Conservation (phyloP, 2,329 filamentous ascomycete genomes). For the Aspergillus alliaceus region DNA sequence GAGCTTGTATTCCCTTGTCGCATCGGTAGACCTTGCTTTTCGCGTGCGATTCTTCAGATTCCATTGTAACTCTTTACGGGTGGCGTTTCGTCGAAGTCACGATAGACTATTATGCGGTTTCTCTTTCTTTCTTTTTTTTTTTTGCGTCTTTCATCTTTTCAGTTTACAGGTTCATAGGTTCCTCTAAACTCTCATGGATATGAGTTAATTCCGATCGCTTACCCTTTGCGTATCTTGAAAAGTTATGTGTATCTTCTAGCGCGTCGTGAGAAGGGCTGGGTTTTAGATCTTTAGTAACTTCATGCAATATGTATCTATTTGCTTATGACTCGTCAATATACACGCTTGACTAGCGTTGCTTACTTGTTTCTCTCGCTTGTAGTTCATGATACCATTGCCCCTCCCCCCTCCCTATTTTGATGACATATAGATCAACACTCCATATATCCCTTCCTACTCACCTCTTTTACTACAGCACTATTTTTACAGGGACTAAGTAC, state of each 20-base stretch:
- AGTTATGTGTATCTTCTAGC: constrained; percentile 14
- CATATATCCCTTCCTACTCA: no score
- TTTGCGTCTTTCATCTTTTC: no score
- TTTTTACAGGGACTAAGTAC: no score
- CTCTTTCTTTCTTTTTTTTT: constrained; percentile 11
- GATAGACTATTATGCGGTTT: constrained; percentile 36
- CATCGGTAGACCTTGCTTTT: constrained; percentile 31
- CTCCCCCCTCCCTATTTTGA: no score
- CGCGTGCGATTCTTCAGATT: constrained; percentile 17
- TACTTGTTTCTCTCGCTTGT: no score
- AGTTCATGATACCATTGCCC: no score
- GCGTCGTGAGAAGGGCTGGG: constrained; percentile 6
- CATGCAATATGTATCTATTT: constrained; percentile 10
- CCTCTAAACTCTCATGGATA: constrained; percentile 7
- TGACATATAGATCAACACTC: no score
- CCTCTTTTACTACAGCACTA: no score
- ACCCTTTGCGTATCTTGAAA: constrained; percentile 7
- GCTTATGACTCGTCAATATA: background rate
- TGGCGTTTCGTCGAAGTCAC: constrained; percentile 39
- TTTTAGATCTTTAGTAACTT: constrained; percentile 16
- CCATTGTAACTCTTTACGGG: constrained; percentile 38
- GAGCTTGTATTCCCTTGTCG: constrained; percentile 28
- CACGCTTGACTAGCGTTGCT: background rate
- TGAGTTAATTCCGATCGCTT: constrained; percentile 17
- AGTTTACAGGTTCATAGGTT: background rate